Percentiles rank a stretch among this genome's conserved stretches.
Conservation (phyloP, 495 filamentous ascomycete species). For the Letharia lupina region DNA sequence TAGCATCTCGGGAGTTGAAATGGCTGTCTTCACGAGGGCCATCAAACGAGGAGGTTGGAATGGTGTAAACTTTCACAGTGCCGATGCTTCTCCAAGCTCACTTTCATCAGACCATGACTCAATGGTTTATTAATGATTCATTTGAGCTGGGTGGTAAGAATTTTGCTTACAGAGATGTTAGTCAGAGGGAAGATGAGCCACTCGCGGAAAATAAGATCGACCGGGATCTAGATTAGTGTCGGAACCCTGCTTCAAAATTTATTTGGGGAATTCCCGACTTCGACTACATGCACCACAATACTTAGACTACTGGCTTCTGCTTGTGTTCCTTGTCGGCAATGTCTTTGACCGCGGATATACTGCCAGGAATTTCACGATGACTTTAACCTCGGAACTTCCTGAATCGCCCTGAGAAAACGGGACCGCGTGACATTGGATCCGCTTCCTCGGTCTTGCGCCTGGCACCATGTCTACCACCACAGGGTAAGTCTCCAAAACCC, state of each 20-base stretch:
- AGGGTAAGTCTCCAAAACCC: constrained; percentile 33
- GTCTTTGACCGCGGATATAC: not conserved
- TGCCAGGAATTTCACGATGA: not conserved
- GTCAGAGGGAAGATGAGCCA: not conserved
- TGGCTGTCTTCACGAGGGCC: no score
- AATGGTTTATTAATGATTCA: no score
- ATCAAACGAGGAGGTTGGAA: no score
- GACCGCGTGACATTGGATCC: not conserved
- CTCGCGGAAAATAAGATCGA: not conserved
- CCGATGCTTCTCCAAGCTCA: no score
- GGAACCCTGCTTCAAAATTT: not conserved
- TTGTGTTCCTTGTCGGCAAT: not conserved
- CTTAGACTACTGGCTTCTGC: not conserved
- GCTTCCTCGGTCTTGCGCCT: not conserved
- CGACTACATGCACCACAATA: not conserved
- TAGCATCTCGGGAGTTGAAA: no score
- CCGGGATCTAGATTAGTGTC: not conserved
- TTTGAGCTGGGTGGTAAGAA: no score
- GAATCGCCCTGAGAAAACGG: not conserved
- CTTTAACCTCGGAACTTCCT: not conserved
- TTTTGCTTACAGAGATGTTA: not conserved
- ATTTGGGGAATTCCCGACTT: not conserved
- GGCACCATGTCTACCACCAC: constrained; percentile 44
- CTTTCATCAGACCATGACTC: no score
- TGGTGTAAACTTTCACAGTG: no score